These are phyloP conservation scores for Xylaria sp. DNA, from an alignment of 2,329 filamentous ascomycete species.

Conservation along the genomic window DNA sequence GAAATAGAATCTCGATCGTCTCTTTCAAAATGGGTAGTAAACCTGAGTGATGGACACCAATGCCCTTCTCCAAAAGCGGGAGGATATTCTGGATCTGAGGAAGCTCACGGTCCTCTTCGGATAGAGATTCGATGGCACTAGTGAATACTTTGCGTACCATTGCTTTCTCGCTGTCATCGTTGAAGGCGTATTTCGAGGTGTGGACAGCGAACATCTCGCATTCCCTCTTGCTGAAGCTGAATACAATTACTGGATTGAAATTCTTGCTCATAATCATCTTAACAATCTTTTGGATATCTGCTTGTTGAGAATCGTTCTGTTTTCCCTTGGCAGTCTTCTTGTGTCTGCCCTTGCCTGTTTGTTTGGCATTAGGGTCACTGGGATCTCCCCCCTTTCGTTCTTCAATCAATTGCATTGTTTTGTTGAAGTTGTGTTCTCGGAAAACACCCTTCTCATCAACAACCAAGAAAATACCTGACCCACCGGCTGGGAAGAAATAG, in stretches of 20 bases:
- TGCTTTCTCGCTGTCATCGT: conserved; percentile 92
- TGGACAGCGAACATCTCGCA: conserved; percentile 90
- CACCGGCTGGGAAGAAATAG: conserved; percentile 95
- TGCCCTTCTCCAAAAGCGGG: conserved; percentile 87
- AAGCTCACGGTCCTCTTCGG: conserved; percentile 87
- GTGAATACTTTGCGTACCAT: conserved; percentile 95
- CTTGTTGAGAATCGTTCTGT: conserved; percentile 72
- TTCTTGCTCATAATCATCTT: conserved; percentile 99
- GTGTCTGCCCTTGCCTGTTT: conserved; percentile 88
- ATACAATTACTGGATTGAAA: conserved; percentile 98
- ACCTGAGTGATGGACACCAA: conserved; percentile 97
- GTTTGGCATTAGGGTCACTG: conserved; percentile 79
- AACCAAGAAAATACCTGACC: conserved; percentile 90
- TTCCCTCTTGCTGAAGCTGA: conserved; percentile 98
- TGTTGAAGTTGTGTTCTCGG: conserved; percentile 96
- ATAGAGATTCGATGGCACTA: conserved; percentile 91
- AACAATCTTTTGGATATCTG: conserved; percentile 97
- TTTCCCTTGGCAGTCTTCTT: conserved; percentile 92
- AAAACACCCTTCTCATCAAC: conserved; percentile 98
- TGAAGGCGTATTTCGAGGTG: conserved; percentile 89
- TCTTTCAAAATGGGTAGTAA: conserved; percentile 96
- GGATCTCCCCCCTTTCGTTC: conserved; percentile 88
- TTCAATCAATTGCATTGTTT: conserved; percentile 90
- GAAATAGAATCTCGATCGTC: conserved; percentile 98
- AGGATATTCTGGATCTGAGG: conserved; percentile 92